Base-by-base conservation (phyloP, 2,329 filamentous ascomycete species). In the Sphaerostilbella broomeana region DNA sequence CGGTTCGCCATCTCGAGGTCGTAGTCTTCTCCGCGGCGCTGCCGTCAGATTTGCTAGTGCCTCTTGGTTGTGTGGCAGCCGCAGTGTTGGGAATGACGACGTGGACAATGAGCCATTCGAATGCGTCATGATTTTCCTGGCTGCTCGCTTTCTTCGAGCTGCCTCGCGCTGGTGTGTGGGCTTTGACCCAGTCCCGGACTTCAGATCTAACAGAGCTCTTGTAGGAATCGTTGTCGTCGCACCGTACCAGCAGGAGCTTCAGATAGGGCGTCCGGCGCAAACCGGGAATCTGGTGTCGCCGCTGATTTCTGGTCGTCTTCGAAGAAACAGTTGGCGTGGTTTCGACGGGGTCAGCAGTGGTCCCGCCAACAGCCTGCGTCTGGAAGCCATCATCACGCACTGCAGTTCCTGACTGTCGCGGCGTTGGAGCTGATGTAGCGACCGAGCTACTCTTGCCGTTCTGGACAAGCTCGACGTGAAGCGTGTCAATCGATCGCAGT, bases 201-300 rank as follows among this genome's bases (percentile, higher is more conserved):
- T 86, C 78, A 53, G 85, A 79, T 35, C 88, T 76, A 6, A 86
- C 81, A 10, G 78, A 78, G 2, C 77, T 69, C 62, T 95, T 97
- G 71, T 98, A 98, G 7, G 79, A 79, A 33, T 98, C 94, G 54
- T 88, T 94, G 58, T 98, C 92, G 64, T 97, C 92, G 64, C 92
- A 97, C 55, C 89, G 78, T 38, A 98, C 73, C 2, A 98, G 68
- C 42, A 89, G 83, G 6, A 98, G 68, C 60, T 95, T 97, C 44
- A 98, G 71, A 60, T 98, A 98, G 1, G 94, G 88, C 1, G 90
- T 97, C 46, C 86, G 85, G 26, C 90, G 82, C 40, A 98, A 67
- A 4, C 92, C 94, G 1, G 92, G 92, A 38, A 98, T 97, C 58
- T 98, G 92, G 58, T 98, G 92, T 35, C 92, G 76, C 33, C 90